Evolutionary conservation across 2,329 filamentous ascomycete genomes (phyloP).

Genomic region (Colletotrichum endophyticum): DNA sequence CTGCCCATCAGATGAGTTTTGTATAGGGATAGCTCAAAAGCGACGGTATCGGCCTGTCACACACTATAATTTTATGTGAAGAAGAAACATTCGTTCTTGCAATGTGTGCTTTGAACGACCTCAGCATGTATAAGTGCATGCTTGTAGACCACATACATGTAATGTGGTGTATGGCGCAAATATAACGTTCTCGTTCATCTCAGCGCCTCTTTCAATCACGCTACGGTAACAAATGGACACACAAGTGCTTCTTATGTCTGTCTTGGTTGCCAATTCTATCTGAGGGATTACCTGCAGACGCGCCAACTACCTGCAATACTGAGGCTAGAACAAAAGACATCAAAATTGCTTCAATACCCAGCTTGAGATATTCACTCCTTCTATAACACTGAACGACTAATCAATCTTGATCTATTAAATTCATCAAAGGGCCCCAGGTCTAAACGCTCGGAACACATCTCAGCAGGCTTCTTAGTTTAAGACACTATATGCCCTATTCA

Average conservation of each 20-base stretch:
- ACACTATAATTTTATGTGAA: rapidly evolving
- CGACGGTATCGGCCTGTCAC: neutral
- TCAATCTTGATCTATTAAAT: no score
- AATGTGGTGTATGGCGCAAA: neutral
- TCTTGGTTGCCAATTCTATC: neutral
- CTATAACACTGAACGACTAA: no score
- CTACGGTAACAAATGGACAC: neutral
- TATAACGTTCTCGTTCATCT: neutral
- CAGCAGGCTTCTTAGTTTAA: neutral
- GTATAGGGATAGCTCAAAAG: neutral
- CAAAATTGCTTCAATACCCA: neutral
- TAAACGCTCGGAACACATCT: no score
- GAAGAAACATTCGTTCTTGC: neutral
- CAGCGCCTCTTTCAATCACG: neutral
- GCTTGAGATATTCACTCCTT: neutral
- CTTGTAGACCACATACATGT: neutral
- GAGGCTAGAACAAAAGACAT: neutral
- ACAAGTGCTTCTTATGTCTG: neutral
- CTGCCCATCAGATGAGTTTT: neutral
- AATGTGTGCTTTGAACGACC: neutral
- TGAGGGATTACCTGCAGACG: neutral
- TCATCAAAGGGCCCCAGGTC: no score
- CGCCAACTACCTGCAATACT: rapidly evolving
- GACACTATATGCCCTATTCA: neutral
- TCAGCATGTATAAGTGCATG: neutral